Evolutionary conservation across 768 basidiomycete genomes (phyloP).

Genomic region (Exidia glandulosa): DNA sequence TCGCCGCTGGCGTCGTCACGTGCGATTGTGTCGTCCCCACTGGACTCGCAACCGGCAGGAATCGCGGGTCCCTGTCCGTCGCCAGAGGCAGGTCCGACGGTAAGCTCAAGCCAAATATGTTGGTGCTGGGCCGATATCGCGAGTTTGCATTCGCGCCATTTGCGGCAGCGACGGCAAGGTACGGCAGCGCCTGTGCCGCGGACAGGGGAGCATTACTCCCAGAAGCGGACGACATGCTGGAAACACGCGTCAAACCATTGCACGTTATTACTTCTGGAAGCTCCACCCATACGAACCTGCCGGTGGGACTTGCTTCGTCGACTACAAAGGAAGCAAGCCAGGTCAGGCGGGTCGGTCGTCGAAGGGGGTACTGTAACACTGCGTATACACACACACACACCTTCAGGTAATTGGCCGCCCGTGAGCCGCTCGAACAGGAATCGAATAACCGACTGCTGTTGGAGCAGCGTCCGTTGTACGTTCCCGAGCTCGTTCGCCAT

Average conservation of each 20-base stretch:
- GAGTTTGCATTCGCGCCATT: neutral
- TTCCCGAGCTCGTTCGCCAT: constrained; percentile 61
- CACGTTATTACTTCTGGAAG: too few relatives aligned
- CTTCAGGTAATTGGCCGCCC: neutral
- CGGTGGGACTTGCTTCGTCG: neutral
- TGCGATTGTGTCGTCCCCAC: neutral
- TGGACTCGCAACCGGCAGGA: neutral
- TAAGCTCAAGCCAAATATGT: neutral
- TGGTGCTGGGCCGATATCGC: neutral
- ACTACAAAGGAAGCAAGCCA: neutral
- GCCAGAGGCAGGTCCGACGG: neutral
- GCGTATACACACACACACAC: too few relatives aligned
- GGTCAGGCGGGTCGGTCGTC: too few relatives aligned
- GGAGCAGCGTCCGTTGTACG: constrained; percentile 64
- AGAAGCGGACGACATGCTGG: neutral
- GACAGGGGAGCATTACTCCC: neutral
- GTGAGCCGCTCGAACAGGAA: neutral
- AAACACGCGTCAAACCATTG: neutral
- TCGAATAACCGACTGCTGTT: constrained; percentile 32
- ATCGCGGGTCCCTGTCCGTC: neutral
- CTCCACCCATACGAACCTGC: neutral
- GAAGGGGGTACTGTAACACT: too few relatives aligned
- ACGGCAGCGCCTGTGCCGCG: neutral
- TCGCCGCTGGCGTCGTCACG: neutral
- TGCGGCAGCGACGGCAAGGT: neutral